Conservation (phyloP, 192 early-diverging fungal species). For the Podochytrium sp. region DNA sequence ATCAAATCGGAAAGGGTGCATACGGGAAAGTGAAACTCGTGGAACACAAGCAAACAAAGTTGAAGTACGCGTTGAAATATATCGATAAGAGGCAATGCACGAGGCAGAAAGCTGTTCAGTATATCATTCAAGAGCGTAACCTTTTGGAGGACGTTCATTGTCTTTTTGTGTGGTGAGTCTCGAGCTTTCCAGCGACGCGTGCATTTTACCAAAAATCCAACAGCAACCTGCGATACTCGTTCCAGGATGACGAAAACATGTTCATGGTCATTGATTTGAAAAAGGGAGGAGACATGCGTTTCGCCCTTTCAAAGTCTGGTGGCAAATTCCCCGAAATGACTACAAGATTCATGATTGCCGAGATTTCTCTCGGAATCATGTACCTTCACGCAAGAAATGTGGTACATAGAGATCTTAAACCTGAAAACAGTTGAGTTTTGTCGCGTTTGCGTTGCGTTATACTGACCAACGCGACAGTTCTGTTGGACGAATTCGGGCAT, state of each 20-base stretch:
- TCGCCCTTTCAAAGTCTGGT: conserved; percentile 43
- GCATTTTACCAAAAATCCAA: conserved; percentile 54
- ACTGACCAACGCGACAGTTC: conserved; percentile 46
- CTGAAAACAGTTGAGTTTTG: conserved; percentile 48
- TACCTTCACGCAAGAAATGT: conserved; percentile 55
- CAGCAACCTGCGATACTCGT: conserved; percentile 66
- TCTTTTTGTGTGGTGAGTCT: conserved; percentile 67
- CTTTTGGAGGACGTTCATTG: conserved; percentile 86
- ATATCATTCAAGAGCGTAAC: conserved; percentile 89
- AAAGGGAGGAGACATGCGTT: conserved; percentile 63
- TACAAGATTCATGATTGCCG: conserved; percentile 48
- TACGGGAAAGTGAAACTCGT: conserved; percentile 96
- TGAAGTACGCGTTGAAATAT: conserved; percentile 91
- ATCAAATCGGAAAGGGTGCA: conserved; percentile 90
- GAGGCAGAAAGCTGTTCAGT: conserved; percentile 75
- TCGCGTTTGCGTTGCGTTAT: background rate
- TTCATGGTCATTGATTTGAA: conserved; percentile 68
- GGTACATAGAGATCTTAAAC: conserved; percentile 57
- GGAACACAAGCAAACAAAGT: conserved; percentile 76
- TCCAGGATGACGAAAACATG: conserved; percentile 68
- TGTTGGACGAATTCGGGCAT: conserved; percentile 84
- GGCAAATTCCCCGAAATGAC: conserved; percentile 46
- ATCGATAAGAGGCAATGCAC: conserved; percentile 94
- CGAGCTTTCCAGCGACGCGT: background rate
- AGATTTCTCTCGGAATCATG: conserved; percentile 47